Evolutionary conservation across 2,329 filamentous ascomycete species (phyloP), one percentile per base, ranked within the genome.

Genomic region (Septoria petroselini): DNA sequence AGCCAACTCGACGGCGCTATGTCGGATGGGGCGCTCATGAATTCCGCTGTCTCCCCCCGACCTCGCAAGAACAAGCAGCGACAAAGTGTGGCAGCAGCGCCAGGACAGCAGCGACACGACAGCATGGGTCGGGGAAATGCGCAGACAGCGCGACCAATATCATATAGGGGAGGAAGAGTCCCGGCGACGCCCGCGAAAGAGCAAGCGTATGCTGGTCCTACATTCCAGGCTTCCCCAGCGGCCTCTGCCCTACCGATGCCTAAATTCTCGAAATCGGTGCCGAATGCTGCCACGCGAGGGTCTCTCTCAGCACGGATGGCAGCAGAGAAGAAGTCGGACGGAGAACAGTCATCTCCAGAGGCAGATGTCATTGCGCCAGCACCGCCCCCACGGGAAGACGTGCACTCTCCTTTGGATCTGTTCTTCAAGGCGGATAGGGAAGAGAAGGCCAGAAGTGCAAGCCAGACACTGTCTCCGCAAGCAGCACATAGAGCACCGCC

Each of bases 141-240:
- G 21, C 55, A 61, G 43, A 61, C 61, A 62, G 63, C 48, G 69
- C 67, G 57, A 59, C 69, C 53, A 59, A 64, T 60, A 39, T 70
- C 57, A 76, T 62, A 46, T 63, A 70, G 76, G 25, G 47, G 47
- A 70, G 41, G 69, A 70, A 23, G 71, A 41, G 61, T 66, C 45
- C 65, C 68, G 31, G 64, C 65, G 38, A 70, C 70, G 6, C 73
- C 74, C 27, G 63, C 67, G 39, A 75, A 81, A 52, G 64, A 68
- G 54, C 65, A 68, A 54, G 83, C 85, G 38, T 98, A 95, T 71
- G 93, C 93, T 31, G 93, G 91, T 11, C 86, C 91, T 27, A 94
- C 90, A 4, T 98, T 97, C 68, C 91, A 96, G 69, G 88, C 90
- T 33, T 97, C 93, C 7, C 93, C 93, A 15, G 91, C 91, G 1